phyloP scores from a whole-genome alignment of 176 grass and related monocot species.

The Guadua angustifolia region DNA sequence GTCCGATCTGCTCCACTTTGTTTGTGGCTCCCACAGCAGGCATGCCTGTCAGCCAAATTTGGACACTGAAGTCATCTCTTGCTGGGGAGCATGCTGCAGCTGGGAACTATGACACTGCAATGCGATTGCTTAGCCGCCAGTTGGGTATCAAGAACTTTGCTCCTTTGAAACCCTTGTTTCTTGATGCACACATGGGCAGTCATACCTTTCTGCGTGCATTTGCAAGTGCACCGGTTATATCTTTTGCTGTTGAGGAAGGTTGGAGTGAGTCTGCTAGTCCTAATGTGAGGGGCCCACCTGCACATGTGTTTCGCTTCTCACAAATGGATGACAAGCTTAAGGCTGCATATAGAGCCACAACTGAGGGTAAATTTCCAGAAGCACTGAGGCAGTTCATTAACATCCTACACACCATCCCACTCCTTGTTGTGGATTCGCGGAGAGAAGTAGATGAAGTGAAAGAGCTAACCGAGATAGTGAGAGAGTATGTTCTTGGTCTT shows the following conservation, averaged over 20 bases:
- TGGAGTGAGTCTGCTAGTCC: slow-evolving; percentile 79
- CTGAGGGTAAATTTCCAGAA: slow-evolving; percentile 76
- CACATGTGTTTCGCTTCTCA: slow-evolving; percentile 71
- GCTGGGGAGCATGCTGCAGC: slow-evolving; percentile 84
- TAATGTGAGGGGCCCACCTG: slow-evolving; percentile 76
- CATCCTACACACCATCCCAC: slow-evolving; percentile 74
- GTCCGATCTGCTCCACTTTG: slow-evolving; percentile 40
- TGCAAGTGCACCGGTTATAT: slow-evolving; percentile 57
- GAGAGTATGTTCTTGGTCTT: slow-evolving; percentile 78
- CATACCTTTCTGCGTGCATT: slow-evolving; percentile 66
- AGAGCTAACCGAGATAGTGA: slow-evolving; percentile 78
- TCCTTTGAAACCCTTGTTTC: slow-evolving; percentile 74
- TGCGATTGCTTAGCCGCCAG: slow-evolving; percentile 74
- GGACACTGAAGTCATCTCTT: slow-evolving; percentile 89
- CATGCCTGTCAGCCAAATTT: slow-evolving; percentile 81
- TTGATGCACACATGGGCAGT: slow-evolving; percentile 68
- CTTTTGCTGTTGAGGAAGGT: slow-evolving; percentile 78
- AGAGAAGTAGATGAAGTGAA: slow-evolving; percentile 94
- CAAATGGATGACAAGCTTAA: slow-evolving; percentile 86
- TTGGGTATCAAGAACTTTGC: slow-evolving; percentile 84
- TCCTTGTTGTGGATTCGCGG: slow-evolving; percentile 82
- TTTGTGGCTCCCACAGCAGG: slow-evolving; percentile 74
- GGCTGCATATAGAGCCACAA: slow-evolving; percentile 74
- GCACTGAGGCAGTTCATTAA: slow-evolving; percentile 75
- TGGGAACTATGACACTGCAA: slow-evolving; percentile 87